A percentile compares a stretch with the other conserved stretches of the same genome.
Evolutionary conservation across 148 eudicot species (phyloP).

Genomic region (Beta vulgaris): DNA sequence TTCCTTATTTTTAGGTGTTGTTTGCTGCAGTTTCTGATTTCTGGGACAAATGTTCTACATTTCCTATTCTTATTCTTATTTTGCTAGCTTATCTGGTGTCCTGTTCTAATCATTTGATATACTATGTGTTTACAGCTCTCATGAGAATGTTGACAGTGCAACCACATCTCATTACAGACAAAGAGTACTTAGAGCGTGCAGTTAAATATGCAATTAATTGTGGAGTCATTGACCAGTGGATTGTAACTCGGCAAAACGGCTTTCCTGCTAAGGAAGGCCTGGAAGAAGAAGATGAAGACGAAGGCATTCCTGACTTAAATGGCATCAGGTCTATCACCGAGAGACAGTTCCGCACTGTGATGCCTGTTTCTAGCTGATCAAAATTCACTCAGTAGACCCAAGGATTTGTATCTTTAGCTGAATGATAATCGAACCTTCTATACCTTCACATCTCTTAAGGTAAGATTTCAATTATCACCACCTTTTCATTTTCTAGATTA

Average conservation of each 20-base stretch:
- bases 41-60: background rate
- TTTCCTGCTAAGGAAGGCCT: conserved; percentile 74
- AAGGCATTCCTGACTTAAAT: conserved; percentile 44
- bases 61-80: background rate
- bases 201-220: conserved; percentile 72
- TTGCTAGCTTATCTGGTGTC: background rate
- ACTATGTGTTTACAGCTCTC: conserved; percentile 46
- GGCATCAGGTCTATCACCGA: conserved; percentile 76
- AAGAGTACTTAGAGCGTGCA: conserved; percentile 58
- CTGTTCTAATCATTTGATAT: conserved; percentile 2
- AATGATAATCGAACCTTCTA: background rate
- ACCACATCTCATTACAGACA: conserved; percentile 75
- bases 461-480: background rate
- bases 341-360: conserved; percentile 57
- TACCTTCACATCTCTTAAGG: background rate
- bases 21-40: background rate
- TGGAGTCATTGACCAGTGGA: conserved; percentile 85
- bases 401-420: conserved; percentile 5
- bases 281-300: conserved; percentile 60
- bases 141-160: conserved; percentile 80
- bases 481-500: background rate
- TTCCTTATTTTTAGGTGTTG: conserved; percentile 1
- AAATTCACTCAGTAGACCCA: background rate
- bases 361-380: conserved; percentile 29
- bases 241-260: conserved; percentile 53